Evolutionary conservation across 768 basidiomycete genomes (phyloP), one percentile per base, ranked within the genome.

Genomic region (Rhodotorula toruloides): DNA sequence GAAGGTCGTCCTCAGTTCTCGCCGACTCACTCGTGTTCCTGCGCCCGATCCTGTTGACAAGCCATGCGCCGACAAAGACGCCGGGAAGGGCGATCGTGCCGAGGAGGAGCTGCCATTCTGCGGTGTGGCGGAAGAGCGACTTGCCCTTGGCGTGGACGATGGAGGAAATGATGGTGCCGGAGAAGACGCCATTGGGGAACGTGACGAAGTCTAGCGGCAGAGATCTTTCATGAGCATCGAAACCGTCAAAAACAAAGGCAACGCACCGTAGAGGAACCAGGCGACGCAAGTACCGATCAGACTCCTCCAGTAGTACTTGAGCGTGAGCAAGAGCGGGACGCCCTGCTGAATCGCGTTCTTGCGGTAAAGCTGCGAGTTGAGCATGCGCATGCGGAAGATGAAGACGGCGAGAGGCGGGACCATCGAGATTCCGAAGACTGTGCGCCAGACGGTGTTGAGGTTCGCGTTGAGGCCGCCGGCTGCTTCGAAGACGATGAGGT

Each of bases 201-300:
- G 84, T 85, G 37, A 88, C 83, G 63, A 87, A 87, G 76, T 87
- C 87, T 87, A 87, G 47, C 29, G 31, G 37, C 21, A 14, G 47
- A 5, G 34, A 25, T 5, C 16, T 11, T 4, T 6, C 4, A 3
- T 17, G n/a, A 14, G 19, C 22, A n/a, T 27, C 8, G 22, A 7
- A 5, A 16, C 19, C 22, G 14, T 2, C 10, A 37, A 27, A 34
- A 25, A 7, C 25, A 19, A 31, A 50, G 9, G 17, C n/a, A 37
- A 55, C 54, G 14, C n/a, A 42, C 27, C 37, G 34, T 46, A 54
- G 27, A 62, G 17, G 60, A 72, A 55, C 87, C 87, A 89, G 49
- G 87, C 85, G 22, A 86, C 86, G 63, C 83, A 84, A 10, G 86
- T 89, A 16, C 88, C 88, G 58, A 87, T 83, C 27, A 90, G 77